Evolutionary conservation across 495 filamentous ascomycete genomes (phyloP).

Genomic region (Penicillium bovifimosum): DNA sequence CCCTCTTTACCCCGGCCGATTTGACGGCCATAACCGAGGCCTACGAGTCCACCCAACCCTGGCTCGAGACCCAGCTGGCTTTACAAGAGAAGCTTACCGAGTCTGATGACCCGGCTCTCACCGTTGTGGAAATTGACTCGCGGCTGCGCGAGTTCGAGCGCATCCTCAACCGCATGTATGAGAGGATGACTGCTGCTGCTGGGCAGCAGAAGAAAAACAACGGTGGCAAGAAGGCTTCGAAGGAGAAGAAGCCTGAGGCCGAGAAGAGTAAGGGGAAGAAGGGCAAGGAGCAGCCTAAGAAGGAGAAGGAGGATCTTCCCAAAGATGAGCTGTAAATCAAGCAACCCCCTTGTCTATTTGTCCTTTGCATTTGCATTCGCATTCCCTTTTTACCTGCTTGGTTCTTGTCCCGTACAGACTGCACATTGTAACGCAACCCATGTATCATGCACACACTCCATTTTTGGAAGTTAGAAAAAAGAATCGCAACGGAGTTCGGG

Average conservation of each 20-base stretch:
- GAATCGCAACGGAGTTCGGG: constrained; percentile 17
- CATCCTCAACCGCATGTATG: constrained; percentile 63
- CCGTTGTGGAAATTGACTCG: constrained; percentile 57
- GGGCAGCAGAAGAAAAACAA: constrained; percentile 49
- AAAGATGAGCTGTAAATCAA: constrained; percentile 42
- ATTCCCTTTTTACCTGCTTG: constrained; percentile 2
- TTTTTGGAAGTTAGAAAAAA: constrained; percentile 20
- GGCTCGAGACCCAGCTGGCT: constrained; percentile 63
- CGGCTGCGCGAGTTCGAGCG: constrained; percentile 58
- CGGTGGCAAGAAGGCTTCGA: constrained; percentile 43
- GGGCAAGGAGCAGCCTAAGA: constrained; percentile 16
- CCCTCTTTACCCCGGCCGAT: constrained; percentile 48
- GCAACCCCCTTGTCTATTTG: not conserved
- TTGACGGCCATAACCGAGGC: constrained; percentile 41
- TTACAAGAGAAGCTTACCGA: constrained; percentile 61
- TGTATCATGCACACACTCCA: constrained; percentile 18
- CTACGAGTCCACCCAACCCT: constrained; percentile 42
- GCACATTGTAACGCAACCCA: constrained; percentile 11
- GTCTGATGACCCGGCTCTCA: constrained; percentile 66
- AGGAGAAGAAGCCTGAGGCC: constrained; percentile 37
- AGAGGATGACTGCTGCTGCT: constrained; percentile 42
- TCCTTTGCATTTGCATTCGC: constrained; percentile 1
- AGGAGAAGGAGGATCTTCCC: constrained; percentile 22
- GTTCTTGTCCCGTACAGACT: constrained; percentile 15
- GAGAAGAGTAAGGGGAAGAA: constrained; percentile 33